A percentile compares a stretch with the other conserved stretches of the same genome.
phyloP scores from a whole-genome alignment of 495 filamentous ascomycete species.

The Trichoderma virens region DNA sequence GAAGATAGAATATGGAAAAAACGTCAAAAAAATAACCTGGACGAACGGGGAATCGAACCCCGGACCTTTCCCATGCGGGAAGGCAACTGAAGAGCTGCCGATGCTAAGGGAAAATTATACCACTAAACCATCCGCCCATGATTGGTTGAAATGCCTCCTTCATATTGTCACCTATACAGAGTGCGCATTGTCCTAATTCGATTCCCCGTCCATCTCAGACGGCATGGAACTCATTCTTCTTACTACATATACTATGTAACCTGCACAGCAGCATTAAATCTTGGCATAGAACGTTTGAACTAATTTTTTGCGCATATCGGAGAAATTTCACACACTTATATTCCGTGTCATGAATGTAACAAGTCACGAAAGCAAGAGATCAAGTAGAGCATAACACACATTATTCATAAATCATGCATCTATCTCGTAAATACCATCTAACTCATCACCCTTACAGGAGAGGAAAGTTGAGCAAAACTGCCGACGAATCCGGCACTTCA shows the following conservation, averaged over 20 bases:
- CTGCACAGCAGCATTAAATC: too few species aligned
- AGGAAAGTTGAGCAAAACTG: conserved; percentile 31
- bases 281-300: too few species aligned
- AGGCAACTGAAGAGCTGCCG: background rate
- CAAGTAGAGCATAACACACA: background rate
- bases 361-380: background rate
- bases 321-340: too few species aligned
- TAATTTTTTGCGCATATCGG: too few species aligned
- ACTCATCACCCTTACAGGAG: background rate
- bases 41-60: conserved; percentile 31
- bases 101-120: conserved; percentile 12
- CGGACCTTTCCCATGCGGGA: conserved; percentile 23
- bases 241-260: too few species aligned
- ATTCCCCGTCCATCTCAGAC: too few species aligned
- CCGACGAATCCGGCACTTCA: conserved; percentile 43
- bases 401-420: background rate
- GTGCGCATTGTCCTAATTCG: background rate
- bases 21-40: conserved; percentile 16
- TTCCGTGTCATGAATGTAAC: too few species aligned
- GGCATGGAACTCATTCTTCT: too few species aligned
- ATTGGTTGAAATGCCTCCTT: background rate
- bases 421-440: background rate
- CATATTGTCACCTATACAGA: background rate
- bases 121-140: conserved; percentile 9
- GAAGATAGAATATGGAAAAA: too few species aligned